These are phyloP conservation scores for Beta corolliflora DNA, from an alignment of 179 eudicot genomes.

Conservation along the genomic window DNA sequence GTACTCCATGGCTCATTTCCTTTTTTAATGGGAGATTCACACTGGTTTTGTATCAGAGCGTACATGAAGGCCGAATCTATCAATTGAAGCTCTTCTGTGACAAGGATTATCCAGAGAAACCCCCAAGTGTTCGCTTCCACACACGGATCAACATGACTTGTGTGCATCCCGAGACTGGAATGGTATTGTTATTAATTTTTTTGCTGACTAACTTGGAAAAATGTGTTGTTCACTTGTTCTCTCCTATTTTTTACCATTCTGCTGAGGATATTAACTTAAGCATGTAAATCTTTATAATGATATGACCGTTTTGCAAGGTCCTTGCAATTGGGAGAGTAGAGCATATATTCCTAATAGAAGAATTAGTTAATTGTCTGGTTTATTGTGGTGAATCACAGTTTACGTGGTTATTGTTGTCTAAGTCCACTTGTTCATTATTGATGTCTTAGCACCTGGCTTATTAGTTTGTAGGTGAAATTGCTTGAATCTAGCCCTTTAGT, in stretches of 20 bases:
- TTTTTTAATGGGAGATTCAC: neutral
- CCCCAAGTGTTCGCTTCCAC: slow-evolving; percentile 69
- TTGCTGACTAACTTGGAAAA: neutral
- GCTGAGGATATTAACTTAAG: neutral
- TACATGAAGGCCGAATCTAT: slow-evolving; percentile 76
- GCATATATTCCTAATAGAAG: neutral
- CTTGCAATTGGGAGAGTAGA: neutral
- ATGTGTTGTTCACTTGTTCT: neutral
- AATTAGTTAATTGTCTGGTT: neutral
- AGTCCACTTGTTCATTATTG: neutral
- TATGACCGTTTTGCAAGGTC: neutral
- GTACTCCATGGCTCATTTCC: neutral
- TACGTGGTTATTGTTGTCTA: neutral
- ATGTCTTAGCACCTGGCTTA: neutral
- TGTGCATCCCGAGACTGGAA: slow-evolving; percentile 65
- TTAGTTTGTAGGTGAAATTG: neutral
- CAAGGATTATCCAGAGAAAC: slow-evolving; percentile 76
- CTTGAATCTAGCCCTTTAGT: too few relatives aligned
- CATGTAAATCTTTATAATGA: neutral
- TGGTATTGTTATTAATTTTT: slow-evolving; percentile 39
- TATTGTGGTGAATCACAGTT: neutral
- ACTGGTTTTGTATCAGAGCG: slow-evolving; percentile 45
- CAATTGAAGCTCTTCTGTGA: slow-evolving; percentile 76
- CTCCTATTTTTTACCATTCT: neutral
- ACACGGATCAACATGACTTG: slow-evolving; percentile 69